A percentile compares a stretch with the other conserved stretches of the same genome.
Conservation (phyloP, 176 grass and related monocot species). For the Thalia dealbata region DNA sequence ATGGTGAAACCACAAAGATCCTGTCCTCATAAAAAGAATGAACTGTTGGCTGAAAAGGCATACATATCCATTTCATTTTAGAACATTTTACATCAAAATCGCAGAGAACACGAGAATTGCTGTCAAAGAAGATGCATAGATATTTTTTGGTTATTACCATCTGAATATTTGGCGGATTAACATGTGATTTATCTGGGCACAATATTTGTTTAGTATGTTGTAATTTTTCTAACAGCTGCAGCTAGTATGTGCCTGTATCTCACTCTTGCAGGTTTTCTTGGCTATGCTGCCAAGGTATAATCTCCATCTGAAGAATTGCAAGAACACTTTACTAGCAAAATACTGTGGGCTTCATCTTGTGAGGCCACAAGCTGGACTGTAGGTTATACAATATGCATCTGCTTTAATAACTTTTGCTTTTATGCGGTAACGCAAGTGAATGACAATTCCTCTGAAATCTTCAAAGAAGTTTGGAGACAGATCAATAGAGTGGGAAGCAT, state of each 20-base stretch:
- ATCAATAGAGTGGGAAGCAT: too few relatives aligned
- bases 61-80: neutral
- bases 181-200: neutral
- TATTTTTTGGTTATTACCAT: neutral
- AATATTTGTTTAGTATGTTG: neutral
- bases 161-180: neutral
- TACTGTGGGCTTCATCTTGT: constrained; percentile 20
- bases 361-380: constrained; percentile 9
- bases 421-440: neutral
- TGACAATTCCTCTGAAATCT: too few relatives aligned
- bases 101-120: neutral
- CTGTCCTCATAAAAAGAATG: neutral
- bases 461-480: too few relatives aligned
- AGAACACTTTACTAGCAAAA: constrained; percentile 12
- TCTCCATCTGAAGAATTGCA: constrained; percentile 5
- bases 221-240: neutral
- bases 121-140: neutral
- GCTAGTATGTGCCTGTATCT: neutral
- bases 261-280: constrained; percentile 8
- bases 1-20: constrained; percentile 3
- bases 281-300: constrained; percentile 15
- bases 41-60: neutral
- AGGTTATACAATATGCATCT: neutral
- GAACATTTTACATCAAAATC: too few relatives aligned
- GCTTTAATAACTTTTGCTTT: neutral